Base-by-base conservation (phyloP, 2,329 filamentous ascomycete genomes). In the Calonectria ilicicola region DNA sequence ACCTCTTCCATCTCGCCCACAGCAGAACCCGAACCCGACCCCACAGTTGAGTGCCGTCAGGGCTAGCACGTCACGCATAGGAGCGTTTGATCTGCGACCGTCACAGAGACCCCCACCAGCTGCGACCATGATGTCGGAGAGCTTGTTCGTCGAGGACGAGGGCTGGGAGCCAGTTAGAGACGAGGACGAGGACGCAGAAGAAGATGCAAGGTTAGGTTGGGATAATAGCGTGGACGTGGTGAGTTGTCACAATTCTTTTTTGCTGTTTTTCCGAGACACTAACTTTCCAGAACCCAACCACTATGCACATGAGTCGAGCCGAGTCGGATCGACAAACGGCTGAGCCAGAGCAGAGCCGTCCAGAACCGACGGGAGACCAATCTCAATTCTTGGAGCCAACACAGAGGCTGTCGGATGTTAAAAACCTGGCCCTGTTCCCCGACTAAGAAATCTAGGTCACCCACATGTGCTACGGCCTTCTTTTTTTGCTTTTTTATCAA, bases 71-170 rank as follows among this genome's bases (percentile, higher is more conserved):
- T 81, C 82, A 65, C 78, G 82, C 73, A 79, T 85, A 76, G 77
- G 83, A 67, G 73, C 84, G 74, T 83, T 88, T 81, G 79, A 89
- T 82, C 74, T 87, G 81, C 85, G 88, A n/a, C 88, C 89, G 19
- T 89, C 88, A 2, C 89, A 90, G 69, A 84, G 86, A 38, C 87
- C 88, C 3, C 87, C 88, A 2, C 88, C 89, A 19, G 87, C 89
- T 17, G 86, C 90, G 17, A 91, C 90, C 27, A 85, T 91, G 58
- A 88, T 91, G 70, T 89, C 91, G 0, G 91, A 95, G 67, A 92
- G 92, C 64, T 85, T 96, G 6, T 95, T 96, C 78, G 88, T 95
- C n/a, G 91, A 94, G 35, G 93, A 95, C 27, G 93, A 95, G 74
- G 87, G 89, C 53, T 96, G 94, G 94, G 93, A 95, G 75, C 93